Evolutionary conservation across 2,329 filamentous ascomycete species (phyloP).

Genomic region (Cercospora canescens): DNA sequence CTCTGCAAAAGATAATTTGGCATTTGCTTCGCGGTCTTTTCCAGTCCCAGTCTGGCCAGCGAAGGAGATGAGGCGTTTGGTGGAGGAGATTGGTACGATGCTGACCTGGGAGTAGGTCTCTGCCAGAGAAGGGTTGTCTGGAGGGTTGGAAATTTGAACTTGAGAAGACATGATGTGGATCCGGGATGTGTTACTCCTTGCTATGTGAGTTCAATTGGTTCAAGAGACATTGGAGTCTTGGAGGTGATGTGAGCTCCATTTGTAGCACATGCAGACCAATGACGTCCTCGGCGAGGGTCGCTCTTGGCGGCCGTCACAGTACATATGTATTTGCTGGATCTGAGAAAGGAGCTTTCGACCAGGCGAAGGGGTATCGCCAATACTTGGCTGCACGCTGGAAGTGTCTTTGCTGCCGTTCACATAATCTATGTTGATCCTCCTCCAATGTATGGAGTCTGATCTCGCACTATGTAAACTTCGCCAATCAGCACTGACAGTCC

Average conservation of each 20-base stretch:
- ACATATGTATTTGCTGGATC: background rate
- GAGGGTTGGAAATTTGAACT: constrained; percentile 21
- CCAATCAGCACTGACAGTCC: constrained; percentile 63
- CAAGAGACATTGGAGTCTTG: too few species aligned
- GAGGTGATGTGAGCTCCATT: background rate
- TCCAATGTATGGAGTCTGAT: constrained; percentile 38
- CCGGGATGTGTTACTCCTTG: too few species aligned
- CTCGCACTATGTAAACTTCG: constrained; percentile 61
- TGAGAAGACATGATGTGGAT: background rate
- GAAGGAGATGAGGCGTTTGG: constrained; percentile 23
- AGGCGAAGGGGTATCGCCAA: background rate
- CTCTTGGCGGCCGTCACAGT: constrained; percentile 5
- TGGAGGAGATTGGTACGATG: constrained; percentile 20
- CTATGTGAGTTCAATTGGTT: too few species aligned
- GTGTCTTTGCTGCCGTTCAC: background rate
- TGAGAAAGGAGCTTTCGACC: background rate
- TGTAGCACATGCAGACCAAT: background rate
- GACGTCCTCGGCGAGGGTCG: background rate
- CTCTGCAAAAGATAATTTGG: constrained; percentile 12
- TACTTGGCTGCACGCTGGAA: background rate
- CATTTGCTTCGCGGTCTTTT: background rate
- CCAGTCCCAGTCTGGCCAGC: constrained; percentile 23
- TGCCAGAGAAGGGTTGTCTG: constrained; percentile 12
- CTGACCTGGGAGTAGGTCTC: constrained; percentile 22
- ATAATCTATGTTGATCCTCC: background rate